A percentile compares a stretch with the other conserved stretches of the same genome.
These are phyloP conservation scores for Paecilomyces sp. DNA, from an alignment of 2,329 filamentous ascomycete species.

Conservation along the genomic window DNA sequence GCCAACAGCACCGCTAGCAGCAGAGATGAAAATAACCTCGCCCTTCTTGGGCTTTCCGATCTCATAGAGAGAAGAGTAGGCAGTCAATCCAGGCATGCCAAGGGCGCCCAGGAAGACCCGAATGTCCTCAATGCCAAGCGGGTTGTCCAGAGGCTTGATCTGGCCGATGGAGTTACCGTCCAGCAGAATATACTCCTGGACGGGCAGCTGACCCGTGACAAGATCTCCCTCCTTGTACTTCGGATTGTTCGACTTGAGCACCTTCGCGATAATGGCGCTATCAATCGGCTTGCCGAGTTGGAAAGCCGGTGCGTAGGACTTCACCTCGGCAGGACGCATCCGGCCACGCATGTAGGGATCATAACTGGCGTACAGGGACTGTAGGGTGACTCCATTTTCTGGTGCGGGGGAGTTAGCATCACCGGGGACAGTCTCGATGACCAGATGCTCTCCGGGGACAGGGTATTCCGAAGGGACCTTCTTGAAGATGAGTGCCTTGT, in stretches of 20 bases:
- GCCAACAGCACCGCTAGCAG: slow-evolving; percentile 74
- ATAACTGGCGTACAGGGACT: slow-evolving; percentile 67
- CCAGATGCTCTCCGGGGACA: slow-evolving; percentile 62
- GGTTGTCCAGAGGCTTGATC: slow-evolving; percentile 59
- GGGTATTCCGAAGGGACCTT: slow-evolving; percentile 60
- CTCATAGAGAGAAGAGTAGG: slow-evolving; percentile 66
- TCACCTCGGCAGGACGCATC: slow-evolving; percentile 59
- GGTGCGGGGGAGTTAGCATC: slow-evolving; percentile 53
- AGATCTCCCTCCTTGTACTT: slow-evolving; percentile 63
- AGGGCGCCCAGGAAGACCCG: slow-evolving; percentile 65
- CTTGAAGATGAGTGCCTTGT: slow-evolving; percentile 72
- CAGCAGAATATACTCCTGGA: slow-evolving; percentile 63
- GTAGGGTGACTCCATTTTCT: slow-evolving; percentile 59
- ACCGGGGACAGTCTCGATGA: slow-evolving; percentile 58
- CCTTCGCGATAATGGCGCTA: slow-evolving; percentile 58
- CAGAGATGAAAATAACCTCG: slow-evolving; percentile 75
- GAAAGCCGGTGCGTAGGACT: slow-evolving; percentile 64
- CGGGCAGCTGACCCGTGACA: slow-evolving; percentile 50
- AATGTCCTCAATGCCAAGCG: slow-evolving; percentile 41
- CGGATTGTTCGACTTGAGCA: slow-evolving; percentile 60
- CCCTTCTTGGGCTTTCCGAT: slow-evolving; percentile 69
- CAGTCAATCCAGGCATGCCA: slow-evolving; percentile 72
- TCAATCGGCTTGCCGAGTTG: slow-evolving; percentile 55
- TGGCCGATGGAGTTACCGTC: slow-evolving; percentile 36
- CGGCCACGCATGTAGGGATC: slow-evolving; percentile 79